Base-by-base conservation (phyloP, 768 basidiomycete species). In the Tricholoma hemisulphureum region DNA sequence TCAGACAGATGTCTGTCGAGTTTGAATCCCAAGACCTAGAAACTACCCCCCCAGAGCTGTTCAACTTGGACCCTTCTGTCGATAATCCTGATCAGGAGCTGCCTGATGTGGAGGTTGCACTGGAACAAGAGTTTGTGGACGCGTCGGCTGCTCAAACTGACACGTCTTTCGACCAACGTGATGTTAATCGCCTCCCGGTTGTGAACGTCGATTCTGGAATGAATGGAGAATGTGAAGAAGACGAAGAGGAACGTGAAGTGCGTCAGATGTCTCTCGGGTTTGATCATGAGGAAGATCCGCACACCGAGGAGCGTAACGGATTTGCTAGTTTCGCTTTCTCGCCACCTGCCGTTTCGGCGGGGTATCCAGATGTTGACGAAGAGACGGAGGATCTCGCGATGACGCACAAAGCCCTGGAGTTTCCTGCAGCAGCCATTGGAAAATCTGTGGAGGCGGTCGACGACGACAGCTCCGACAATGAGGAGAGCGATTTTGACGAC, bases 401-500 rank as follows among this genome's bases (percentile, higher is more conserved):
- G 16, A 4, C 18, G 26, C 16, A 2, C 28, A 14, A n/a, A 26
- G 16, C 2, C 6, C 16, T 26, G 7, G 26, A 28, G 26, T 14
- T 8, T n/a, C 18, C 4, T 28, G 26, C 14, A 21, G 18, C 21
- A 14, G 23, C 23, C 4, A 23, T 24, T 4, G 43, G 14, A 24
- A 24, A 2, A 3, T 6, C 28, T 28, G 29, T 49, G 29, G 52
- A 53, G n/a, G 61, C 32, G 14, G 70, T 68, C 56, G 69, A 69
- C 18, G 62, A 69, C 20, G 62, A 51, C 46, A 51, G 52, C 13
- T 70, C 75, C 28, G 75, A 77, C 11, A 79, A 73, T 21, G 67
- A 64, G 28, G 75, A 75, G 45, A 74, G 73, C 4, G 75, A 77
- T 7, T 64, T 71, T 16, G 81, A 83, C 8, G 46, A 43, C 50